Base-by-base conservation (phyloP, 345 rosid species). In the Hevea brasiliensis region DNA sequence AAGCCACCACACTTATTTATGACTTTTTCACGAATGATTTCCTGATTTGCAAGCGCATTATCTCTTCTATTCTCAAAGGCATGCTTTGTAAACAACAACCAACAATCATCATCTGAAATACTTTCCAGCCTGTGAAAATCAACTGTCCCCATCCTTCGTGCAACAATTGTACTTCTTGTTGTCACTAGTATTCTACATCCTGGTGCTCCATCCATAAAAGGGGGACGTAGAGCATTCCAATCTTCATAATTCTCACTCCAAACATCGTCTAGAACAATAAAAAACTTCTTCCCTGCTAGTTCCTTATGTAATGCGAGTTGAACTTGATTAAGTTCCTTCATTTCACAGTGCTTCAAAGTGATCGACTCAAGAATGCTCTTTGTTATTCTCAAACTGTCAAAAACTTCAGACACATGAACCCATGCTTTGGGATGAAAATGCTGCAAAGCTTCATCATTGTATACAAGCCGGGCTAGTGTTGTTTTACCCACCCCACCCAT, bases 1-100 rank as follows among this genome's bases (percentile, higher is more conserved):
- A 76, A 50, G 18, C 79, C 79, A 9, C 23, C 9, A 4, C 79
- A 70, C 65, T 56, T 76, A 21, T 21, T 27, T 27, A 57, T 53
- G 1, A 77, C 47, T 65, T 72, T 53, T 18, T 11, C 2, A 10
- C 77, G 60, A 42, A 61, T 24, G 6, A 15, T 40, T 42, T 61
- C 60, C 20, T 20, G 17, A 54, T 20, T 27, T 15, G 27, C 17
- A 18, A 27, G 63, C 27, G 68, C 12, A 50, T 7, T 21, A 51
- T 27, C 3, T 7, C 18, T 32, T 14, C 58, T 57, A 17, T 29
- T 53, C 11, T 24, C 45, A 13, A 53, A 72, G 1, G 73, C 65
- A 13, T 73, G 68, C 15, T 53, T 23, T n/a, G 26, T 8, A 20
- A 72, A 77, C 14, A 77, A 13, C 3, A 56, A 54, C 77, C 76